phyloP scores from a whole-genome alignment of 2,329 filamentous ascomycete species.

The Leptosphaerulina australis region DNA sequence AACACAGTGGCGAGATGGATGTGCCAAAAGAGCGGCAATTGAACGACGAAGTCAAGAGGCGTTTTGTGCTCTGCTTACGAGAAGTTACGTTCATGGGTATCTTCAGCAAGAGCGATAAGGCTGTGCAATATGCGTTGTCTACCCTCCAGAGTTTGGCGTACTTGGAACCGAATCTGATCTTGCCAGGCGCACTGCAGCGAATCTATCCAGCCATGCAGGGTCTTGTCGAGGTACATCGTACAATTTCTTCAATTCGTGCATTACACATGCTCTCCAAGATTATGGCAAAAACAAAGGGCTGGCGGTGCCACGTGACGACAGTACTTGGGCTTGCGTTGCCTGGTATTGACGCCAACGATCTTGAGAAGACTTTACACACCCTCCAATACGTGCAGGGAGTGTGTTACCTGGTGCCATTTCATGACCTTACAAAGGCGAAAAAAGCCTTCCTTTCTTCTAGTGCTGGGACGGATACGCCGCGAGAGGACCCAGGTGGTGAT shows the following conservation, averaged over 20 bases:
- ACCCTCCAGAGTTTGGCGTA: constrained; percentile 88
- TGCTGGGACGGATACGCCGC: constrained; percentile 42
- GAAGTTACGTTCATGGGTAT: constrained; percentile 99
- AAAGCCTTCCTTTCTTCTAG: constrained; percentile 25
- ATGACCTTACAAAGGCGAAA: constrained; percentile 71
- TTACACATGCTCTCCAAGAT: constrained; percentile 90
- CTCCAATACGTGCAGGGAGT: constrained; percentile 94
- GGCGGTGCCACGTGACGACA: constrained; percentile 92
- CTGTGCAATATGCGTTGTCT: constrained; percentile 89
- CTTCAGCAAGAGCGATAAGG: constrained; percentile 91
- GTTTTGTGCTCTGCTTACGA: constrained; percentile 86
- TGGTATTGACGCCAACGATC: constrained; percentile 95
- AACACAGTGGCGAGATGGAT: constrained; percentile 90
- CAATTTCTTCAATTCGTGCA: constrained; percentile 88
- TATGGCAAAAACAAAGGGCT: constrained; percentile 93
- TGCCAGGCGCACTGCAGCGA: constrained; percentile 90
- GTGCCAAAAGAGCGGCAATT: constrained; percentile 80
- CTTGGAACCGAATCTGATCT: constrained; percentile 86
- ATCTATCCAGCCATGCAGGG: constrained; percentile 98
- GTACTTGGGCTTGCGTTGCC: constrained; percentile 90
- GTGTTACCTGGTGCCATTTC: constrained; percentile 93
- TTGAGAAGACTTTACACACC: constrained; percentile 94
- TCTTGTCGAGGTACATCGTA: constrained; percentile 94
- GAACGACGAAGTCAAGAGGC: constrained; percentile 78
- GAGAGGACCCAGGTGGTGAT: constrained; percentile 45